A percentile compares a stretch with the other conserved stretches of the same genome.
Evolutionary conservation across 169 alveolate genomes (phyloP).

Genomic region (Eimeria maxima): DNA sequence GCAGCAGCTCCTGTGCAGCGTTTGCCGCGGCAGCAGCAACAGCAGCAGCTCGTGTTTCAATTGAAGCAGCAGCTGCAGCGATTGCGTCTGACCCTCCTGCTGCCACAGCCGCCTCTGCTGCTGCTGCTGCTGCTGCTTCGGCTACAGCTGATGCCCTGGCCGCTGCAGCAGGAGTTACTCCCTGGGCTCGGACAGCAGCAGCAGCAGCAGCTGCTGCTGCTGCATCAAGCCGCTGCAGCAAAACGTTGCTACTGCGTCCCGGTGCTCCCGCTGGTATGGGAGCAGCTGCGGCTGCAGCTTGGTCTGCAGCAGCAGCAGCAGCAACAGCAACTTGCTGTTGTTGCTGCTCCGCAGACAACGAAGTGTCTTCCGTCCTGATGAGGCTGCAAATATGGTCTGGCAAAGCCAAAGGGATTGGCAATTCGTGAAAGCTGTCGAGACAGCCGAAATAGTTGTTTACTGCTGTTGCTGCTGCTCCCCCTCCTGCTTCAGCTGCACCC

Average conservation of each 20-base stretch:
- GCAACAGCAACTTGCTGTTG: neutral
- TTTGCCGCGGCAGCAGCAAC: slow-evolving; percentile 20
- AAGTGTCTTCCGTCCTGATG: neutral
- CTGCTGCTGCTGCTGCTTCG: slow-evolving; percentile 50
- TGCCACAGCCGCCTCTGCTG: slow-evolving; percentile 30
- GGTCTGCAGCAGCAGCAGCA: neutral
- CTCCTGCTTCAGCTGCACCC: slow-evolving; percentile 3
- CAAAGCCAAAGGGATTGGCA: slow-evolving; percentile 36
- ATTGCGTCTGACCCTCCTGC: neutral
- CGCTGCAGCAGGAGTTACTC: slow-evolving; percentile 2
- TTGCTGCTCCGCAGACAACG: slow-evolving; percentile 2
- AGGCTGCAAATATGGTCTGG: slow-evolving; percentile 18
- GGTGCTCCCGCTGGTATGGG: neutral
- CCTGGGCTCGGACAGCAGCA: slow-evolving; percentile 1
- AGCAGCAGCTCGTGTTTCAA: slow-evolving; percentile 9
- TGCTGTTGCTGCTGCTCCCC: neutral
- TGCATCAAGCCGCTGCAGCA: neutral
- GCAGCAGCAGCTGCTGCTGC: slow-evolving; percentile 58
- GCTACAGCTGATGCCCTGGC: slow-evolving; percentile 29
- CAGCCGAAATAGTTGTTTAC: neutral
- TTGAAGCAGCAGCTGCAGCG: neutral
- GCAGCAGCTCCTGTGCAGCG: neutral
- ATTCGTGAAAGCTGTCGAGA: slow-evolving; percentile 52
- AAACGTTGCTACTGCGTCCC: neutral
- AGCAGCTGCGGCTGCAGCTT: slow-evolving; percentile 3